These are phyloP conservation scores for Phialocephala sp. DNA, from an alignment of 2,329 filamentous ascomycete species.

Conservation along the genomic window DNA sequence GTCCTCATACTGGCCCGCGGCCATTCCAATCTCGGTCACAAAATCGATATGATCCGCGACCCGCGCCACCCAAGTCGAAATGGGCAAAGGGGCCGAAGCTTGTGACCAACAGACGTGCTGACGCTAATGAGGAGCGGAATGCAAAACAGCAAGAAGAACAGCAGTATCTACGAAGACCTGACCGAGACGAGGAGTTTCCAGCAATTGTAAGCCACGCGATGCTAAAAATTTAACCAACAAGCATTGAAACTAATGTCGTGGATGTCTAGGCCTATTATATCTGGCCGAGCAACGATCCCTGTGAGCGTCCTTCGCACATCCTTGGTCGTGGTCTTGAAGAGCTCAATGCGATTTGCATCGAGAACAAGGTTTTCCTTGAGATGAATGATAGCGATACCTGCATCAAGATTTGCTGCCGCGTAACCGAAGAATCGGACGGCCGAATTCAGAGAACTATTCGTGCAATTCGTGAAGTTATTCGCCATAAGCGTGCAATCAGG, in stretches of 20 bases:
- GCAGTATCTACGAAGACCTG: slow-evolving; percentile 7
- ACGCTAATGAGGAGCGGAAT: not conserved
- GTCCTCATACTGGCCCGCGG: not conserved
- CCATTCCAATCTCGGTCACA: not conserved
- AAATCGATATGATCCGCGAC: not conserved
- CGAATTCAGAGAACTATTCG: slow-evolving; percentile 27
- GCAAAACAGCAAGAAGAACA: not conserved
- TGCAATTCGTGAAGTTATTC: slow-evolving; percentile 33
- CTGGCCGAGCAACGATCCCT: slow-evolving; percentile 30
- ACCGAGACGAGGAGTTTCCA: slow-evolving; percentile 12
- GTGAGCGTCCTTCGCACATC: slow-evolving; percentile 21
- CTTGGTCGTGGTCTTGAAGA: slow-evolving; percentile 32
- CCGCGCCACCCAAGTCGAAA: not conserved
- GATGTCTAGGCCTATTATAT: slow-evolving; percentile 30
- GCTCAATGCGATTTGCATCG: slow-evolving; percentile 30
- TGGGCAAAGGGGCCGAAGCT: not conserved
- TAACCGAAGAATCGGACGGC: slow-evolving; percentile 15
- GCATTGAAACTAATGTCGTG: not conserved
- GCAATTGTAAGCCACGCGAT: slow-evolving; percentile 9
- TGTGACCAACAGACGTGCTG: slow-evolving; percentile 1
- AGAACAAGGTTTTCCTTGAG: slow-evolving; percentile 31
- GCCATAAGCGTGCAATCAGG: slow-evolving; percentile 30
- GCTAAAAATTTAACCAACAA: not conserved
- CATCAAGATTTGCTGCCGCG: slow-evolving; percentile 27
- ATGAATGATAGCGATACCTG: slow-evolving; percentile 23